These are phyloP conservation scores for Termitomyces bulborhizus DNA, from an alignment of 768 basidiomycete species.

Conservation along the genomic window DNA sequence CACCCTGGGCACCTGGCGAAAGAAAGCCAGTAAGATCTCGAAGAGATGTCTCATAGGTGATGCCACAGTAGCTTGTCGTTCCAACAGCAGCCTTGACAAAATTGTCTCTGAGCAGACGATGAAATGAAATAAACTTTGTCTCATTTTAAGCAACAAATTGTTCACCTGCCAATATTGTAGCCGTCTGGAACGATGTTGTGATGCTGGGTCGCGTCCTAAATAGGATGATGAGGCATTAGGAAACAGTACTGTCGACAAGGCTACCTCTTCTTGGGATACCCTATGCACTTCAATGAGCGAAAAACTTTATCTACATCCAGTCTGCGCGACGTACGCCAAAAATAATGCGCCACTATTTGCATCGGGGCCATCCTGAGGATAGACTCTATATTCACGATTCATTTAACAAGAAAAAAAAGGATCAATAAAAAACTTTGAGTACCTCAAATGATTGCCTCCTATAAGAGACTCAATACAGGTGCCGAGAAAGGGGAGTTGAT, in stretches of 20 bases:
- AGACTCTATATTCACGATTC: slow-evolving; percentile 8
- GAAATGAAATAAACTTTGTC: not conserved
- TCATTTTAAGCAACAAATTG: not conserved
- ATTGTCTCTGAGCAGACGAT: slow-evolving; percentile 15
- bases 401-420: not conserved
- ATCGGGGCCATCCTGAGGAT: slow-evolving; percentile 16
- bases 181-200: slow-evolving; percentile 17
- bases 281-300: not conserved
- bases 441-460: slow-evolving; percentile 67
- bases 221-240: not conserved
- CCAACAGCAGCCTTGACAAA: slow-evolving; percentile 34
- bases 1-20: slow-evolving; percentile 29
- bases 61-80: slow-evolving; percentile 21
- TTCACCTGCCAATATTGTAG: slow-evolving; percentile 19
- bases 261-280: slow-evolving; percentile 7
- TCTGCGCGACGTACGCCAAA: slow-evolving; percentile 11
- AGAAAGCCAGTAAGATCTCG: slow-evolving; percentile 36
- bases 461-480: slow-evolving; percentile 64
- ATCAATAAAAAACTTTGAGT: slow-evolving; percentile 11
- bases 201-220: slow-evolving; percentile 11
- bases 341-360: slow-evolving; percentile 19
- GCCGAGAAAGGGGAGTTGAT: slow-evolving; percentile 56
- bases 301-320: not conserved
- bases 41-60: slow-evolving; percentile 32
- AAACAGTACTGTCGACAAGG: not conserved